Percentiles rank a stretch among this genome's conserved stretches.
These are phyloP conservation scores for Suillus clintonianus DNA, from an alignment of 768 basidiomycete species.

Conservation along the genomic window DNA sequence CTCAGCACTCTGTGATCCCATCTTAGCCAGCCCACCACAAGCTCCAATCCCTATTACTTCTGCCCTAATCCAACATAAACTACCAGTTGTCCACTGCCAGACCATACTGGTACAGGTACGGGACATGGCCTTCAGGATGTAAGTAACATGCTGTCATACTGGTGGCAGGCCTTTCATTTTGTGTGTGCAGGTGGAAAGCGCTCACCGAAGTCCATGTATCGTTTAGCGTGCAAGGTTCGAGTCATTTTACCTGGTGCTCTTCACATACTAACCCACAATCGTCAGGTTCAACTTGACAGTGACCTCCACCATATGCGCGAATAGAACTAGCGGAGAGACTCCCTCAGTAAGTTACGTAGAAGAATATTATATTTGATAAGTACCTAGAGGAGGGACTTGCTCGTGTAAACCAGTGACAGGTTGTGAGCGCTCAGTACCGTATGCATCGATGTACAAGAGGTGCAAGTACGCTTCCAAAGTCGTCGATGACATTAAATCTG, in stretches of 20 bases:
- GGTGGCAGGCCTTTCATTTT: neutral
- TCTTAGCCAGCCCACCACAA: neutral
- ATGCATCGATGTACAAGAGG: conserved; percentile 20
- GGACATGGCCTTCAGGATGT: conserved; percentile 32
- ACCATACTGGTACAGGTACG: conserved; percentile 26
- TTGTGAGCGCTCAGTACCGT: conserved; percentile 25
- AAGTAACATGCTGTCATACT: neutral
- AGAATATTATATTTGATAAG: no score
- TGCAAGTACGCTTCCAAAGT: conserved; percentile 30
- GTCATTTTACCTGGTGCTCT: neutral
- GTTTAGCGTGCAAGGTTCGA: conserved; percentile 40
- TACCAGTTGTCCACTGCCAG: conserved; percentile 17
- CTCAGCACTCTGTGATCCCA: neutral
- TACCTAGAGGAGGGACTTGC: no score
- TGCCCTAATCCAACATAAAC: neutral
- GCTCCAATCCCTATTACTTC: conserved; percentile 6
- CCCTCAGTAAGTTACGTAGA: no score
- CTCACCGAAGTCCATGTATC: conserved; percentile 49
- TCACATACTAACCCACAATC: neutral
- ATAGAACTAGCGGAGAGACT: no score
- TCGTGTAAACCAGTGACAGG: no score
- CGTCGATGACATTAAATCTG: conserved; percentile 21
- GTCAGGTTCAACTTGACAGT: conserved; percentile 20
- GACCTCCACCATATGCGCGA: no score
- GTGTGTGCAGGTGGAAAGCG: conserved; percentile 35